Evolutionary conservation across 495 filamentous ascomycete species (phyloP), one percentile per base, ranked within the genome.

Genomic region (Aspergillus conjunctus): DNA sequence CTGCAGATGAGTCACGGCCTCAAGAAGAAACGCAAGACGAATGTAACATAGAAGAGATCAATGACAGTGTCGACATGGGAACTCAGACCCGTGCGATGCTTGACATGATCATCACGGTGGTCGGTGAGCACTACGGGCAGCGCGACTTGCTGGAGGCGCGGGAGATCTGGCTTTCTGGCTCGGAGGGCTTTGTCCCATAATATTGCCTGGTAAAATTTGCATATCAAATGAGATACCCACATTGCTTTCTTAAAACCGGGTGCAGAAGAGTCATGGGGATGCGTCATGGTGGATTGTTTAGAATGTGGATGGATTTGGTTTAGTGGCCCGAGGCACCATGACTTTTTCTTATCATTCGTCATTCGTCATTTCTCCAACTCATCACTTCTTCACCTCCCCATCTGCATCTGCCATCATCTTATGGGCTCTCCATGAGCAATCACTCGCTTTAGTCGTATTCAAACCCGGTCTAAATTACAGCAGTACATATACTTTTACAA

Each of bases 101-200:
- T 7, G 93, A 97, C 70, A 96, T 96, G 90, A 90, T 97, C 58
- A 80, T 98, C 54, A 93, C 90, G 0, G 80, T 98, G 30, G 88
- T 89, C 41, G 94, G 92, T 63, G 92, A 97, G 73, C 86, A 89
- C 65, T 98, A 89, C 72, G 92, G 94, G 3, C 94, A 98, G 76
- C 80, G 87, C 57, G 94, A 98, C 73, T 75, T 98, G 34, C 76
- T 98, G 50, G 84, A 87, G 65, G 87, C 85, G 52, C 80, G 91
- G 44, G 81, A 88, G 48, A 31, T 78, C 4, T 84, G 81, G 81
- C 52, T 9, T 21, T 14, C 45, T 32, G 52, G 43, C 32, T 39
- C 37, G 26, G n/a, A 46, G 22, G 17, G 15, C 5, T 41, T 55
- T 50, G 41, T 30, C 7, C 39, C n/a, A 46, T 51, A 51, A 18